Percentiles rank a stretch among this genome's conserved stretches.
phyloP scores from a whole-genome alignment of 495 filamentous ascomycete genomes.

The Aspergillus sparsus region DNA sequence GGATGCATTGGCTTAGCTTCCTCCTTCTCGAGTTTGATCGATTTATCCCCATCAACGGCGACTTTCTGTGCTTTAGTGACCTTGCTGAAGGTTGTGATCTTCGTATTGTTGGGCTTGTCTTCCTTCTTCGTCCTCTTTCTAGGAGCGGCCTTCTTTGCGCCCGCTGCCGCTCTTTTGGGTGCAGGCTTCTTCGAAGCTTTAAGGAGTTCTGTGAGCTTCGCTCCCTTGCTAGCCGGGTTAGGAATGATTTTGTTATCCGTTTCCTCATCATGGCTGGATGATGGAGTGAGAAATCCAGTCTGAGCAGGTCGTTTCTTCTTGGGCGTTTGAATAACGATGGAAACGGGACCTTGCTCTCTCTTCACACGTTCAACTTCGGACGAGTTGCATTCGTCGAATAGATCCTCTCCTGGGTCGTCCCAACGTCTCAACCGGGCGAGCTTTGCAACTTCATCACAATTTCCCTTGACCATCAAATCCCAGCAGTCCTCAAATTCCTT shows the following conservation, averaged over 20 bases:
- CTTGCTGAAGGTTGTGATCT: slow-evolving; percentile 41
- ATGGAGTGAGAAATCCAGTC: slow-evolving; percentile 65
- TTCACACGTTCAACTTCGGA: slow-evolving; percentile 44
- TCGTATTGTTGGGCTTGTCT: slow-evolving; percentile 30
- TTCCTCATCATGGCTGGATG: slow-evolving; percentile 49
- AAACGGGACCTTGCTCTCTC: slow-evolving; percentile 29
- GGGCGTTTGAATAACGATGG: slow-evolving; percentile 47
- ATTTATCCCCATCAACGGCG: slow-evolving; percentile 24
- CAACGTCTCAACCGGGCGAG: slow-evolving; percentile 72
- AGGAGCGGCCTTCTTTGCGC: slow-evolving; percentile 23
- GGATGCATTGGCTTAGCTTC: slow-evolving; percentile 41
- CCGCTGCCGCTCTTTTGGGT: slow-evolving; percentile 25
- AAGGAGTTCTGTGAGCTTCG: slow-evolving; percentile 34
- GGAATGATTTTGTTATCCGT: slow-evolving; percentile 26
- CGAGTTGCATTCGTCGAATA: slow-evolving; percentile 47
- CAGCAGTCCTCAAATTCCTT: slow-evolving; percentile 89
- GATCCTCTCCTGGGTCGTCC: slow-evolving; percentile 60
- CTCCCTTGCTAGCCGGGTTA: slow-evolving; percentile 37
- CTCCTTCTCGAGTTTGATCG: slow-evolving; percentile 31
- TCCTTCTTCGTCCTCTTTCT: slow-evolving; percentile 29
- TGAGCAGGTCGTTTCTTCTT: slow-evolving; percentile 37
- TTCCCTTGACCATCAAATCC: slow-evolving; percentile 84
- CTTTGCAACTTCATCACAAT: slow-evolving; percentile 84
- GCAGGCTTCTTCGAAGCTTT: slow-evolving; percentile 30
- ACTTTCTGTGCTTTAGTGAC: slow-evolving; percentile 40